Evolutionary conservation across 768 basidiomycete genomes (phyloP).

Genomic region (Lentinula guzmanii): DNA sequence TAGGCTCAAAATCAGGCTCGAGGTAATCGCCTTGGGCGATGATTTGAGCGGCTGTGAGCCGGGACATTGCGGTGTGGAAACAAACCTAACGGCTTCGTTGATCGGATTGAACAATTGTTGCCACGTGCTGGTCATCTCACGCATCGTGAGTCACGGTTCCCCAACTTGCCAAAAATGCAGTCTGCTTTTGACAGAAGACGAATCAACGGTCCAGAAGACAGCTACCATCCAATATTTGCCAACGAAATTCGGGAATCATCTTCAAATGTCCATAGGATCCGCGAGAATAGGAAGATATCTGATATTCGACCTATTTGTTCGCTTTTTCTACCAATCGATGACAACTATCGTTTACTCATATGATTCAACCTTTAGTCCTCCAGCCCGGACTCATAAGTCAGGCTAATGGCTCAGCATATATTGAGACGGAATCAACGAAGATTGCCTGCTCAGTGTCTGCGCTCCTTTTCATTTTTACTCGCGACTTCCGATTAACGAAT

Average conservation of each 20-base stretch:
- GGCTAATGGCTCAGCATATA: slow-evolving; percentile 95
- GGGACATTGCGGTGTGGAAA: slow-evolving; percentile 15
- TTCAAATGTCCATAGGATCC: slow-evolving; percentile 23
- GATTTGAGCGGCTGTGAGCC: slow-evolving; percentile 72
- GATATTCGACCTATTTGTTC: slow-evolving; percentile 88
- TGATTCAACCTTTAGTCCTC: slow-evolving; percentile 49
- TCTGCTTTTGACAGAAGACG: slow-evolving; percentile 75
- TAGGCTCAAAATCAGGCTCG: slow-evolving; percentile 70
- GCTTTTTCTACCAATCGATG: slow-evolving; percentile 13
- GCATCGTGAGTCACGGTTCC: neutral
- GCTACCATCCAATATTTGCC: slow-evolving; percentile 55
- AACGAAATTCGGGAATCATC: slow-evolving; percentile 17
- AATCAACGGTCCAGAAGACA: slow-evolving; percentile 87
- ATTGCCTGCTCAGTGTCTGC: slow-evolving; percentile 94
- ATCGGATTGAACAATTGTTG: slow-evolving; percentile 1
- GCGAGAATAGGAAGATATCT: slow-evolving; percentile 44
- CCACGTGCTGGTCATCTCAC: neutral
- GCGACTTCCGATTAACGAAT: slow-evolving; percentile 9
- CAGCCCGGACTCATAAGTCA: slow-evolving; percentile 87
- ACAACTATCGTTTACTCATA: neutral
- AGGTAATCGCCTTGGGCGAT: slow-evolving; percentile 75
- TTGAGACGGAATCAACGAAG: slow-evolving; percentile 89
- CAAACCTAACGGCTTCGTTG: neutral
- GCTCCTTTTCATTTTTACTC: slow-evolving; percentile 2
- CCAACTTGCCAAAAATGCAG: slow-evolving; percentile 14